Base-by-base conservation (phyloP, 176 grass and related monocot species). In the Rhynchospora breviuscula region DNA sequence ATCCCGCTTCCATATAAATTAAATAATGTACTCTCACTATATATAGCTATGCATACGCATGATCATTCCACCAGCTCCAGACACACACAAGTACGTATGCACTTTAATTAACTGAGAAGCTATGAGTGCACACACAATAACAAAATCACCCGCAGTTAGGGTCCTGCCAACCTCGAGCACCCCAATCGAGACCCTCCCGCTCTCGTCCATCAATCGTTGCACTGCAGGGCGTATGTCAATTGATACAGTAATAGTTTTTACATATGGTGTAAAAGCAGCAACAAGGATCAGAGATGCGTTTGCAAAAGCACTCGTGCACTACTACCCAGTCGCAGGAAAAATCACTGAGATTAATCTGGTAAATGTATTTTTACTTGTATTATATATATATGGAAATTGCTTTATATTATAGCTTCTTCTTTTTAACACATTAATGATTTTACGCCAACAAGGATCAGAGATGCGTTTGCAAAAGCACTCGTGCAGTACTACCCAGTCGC, bases 401-500 rank as follows among this genome's bases (percentile, higher is more conserved):
- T 64, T 64, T 29, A 11, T 18, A 44, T 68, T 17, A 17, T 43
- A 12, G 62, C 13, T 43, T 68, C 11, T 68, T 44, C 8, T 43
- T 40, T 40, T 29, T 8, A 64, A 29, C 26, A 64, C 29, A 26
- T 29, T 64, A 64, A 21, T 64, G 3, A 12, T 29, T 66, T 9
- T 33, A 1, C n/a, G n/a, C n/a, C 75, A 3, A 47, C 67, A 5
- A 17, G 64, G 58, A 84, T 94, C 67, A 90, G 64, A 48, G 79
- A 82, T 21, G 92, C 85, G 13, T 64, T 94, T 48, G 72, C 92
- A 23, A 85, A 25, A 73, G 89, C 92, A 58, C 87, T 94, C 18
- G 92, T 94, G 7, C 87, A 63, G 21, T 94, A 94, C 87, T 94
- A 91, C 72, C 92, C 92, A 13, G 65, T 94, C 2, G 85, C 89